Base-by-base conservation (phyloP, 768 basidiomycete species). In the Mycena amicta region DNA sequence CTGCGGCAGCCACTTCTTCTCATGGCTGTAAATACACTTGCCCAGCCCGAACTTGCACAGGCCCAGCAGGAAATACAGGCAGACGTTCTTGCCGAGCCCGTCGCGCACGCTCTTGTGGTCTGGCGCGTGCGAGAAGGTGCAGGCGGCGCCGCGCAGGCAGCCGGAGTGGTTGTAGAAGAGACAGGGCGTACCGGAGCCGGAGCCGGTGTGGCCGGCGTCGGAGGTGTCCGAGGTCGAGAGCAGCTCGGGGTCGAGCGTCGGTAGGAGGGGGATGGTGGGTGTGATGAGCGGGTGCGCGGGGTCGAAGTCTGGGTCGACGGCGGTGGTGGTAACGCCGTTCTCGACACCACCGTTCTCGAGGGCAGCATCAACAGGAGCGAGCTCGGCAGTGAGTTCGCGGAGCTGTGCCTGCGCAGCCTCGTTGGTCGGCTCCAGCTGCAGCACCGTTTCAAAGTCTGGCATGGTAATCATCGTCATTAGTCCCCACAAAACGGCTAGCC, bases 61-160 rank as follows among this genome's bases (percentile, higher is more conserved):
- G 8, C 67, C 71, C 16, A 77, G 61, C 22, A 78, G 61, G 59
- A 67, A 73, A 59, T 70, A 71, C 6, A 71, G 37, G 57, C 77
- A 80, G 18, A 80, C 77, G 52, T 80, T 79, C 51, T 74, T 70
- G 4, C 77, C 76, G 20, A 67, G 41, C 2, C 51, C 55, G 33
- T 67, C 66, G 23, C 66, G 50, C 39, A 61, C 60, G 30, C 60
- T 59, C 37, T 59, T 56, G 55, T 56, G 46, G 50, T 67, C 66
- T 18, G 60, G 55, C 26, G 66, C 63, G 23, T 67, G 66, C 47
- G 60, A 62, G 60, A 62, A 67, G 5, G 40, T 20, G 57, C 66
- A 67, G 2, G 46, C 28, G 22, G 3, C 28, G 26, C 65, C 65
- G 50, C 61, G 56, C 49, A 49, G 47, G 49, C 67, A 68, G 41